phyloP scores from a whole-genome alignment of 139 green algal species.

The Pedinophyceae sp. region DNA sequence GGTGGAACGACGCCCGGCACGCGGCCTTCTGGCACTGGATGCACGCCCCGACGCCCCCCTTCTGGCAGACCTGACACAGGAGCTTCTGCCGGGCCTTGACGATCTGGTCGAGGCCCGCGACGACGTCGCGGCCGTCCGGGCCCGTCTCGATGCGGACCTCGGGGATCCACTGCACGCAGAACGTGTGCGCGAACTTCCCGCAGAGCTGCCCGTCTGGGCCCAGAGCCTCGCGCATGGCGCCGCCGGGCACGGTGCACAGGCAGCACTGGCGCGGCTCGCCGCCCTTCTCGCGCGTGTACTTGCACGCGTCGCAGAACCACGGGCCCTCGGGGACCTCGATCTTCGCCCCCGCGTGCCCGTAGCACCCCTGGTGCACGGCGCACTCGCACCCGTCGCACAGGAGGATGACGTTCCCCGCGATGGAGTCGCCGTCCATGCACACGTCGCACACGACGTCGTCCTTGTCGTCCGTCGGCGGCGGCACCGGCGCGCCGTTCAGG shows the following conservation, averaged over 20 bases:
- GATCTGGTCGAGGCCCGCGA: background rate
- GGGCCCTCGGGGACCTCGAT: constrained; percentile 1
- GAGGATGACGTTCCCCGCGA: constrained; percentile 3
- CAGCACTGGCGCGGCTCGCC: too few relatives aligned
- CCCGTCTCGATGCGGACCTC: background rate
- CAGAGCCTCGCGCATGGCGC: too few relatives aligned
- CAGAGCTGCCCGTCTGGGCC: too few relatives aligned
- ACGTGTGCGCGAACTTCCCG: too few relatives aligned
- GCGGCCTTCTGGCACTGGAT: constrained; percentile 1
- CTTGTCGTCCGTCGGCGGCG: too few relatives aligned
- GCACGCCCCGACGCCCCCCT: constrained; percentile 1
- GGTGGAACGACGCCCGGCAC: constrained; percentile 3
- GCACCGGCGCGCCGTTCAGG: too few relatives aligned
- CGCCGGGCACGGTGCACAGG: too few relatives aligned
- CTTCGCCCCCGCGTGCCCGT: constrained; percentile 1
- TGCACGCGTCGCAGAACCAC: constrained; percentile 5
- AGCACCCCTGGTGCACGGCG: constrained; percentile 5
- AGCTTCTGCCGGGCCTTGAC: constrained; percentile 1
- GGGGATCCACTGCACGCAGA: too few relatives aligned
- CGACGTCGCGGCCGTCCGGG: background rate
- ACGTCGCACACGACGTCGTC: constrained; percentile 7
- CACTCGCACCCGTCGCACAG: constrained; percentile 5
- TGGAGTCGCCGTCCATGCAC: background rate
- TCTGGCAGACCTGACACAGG: background rate
- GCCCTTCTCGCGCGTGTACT: too few relatives aligned